Base-by-base conservation (phyloP, 1,284 basidiomycete species). In the Apiotrichum sp. region DNA sequence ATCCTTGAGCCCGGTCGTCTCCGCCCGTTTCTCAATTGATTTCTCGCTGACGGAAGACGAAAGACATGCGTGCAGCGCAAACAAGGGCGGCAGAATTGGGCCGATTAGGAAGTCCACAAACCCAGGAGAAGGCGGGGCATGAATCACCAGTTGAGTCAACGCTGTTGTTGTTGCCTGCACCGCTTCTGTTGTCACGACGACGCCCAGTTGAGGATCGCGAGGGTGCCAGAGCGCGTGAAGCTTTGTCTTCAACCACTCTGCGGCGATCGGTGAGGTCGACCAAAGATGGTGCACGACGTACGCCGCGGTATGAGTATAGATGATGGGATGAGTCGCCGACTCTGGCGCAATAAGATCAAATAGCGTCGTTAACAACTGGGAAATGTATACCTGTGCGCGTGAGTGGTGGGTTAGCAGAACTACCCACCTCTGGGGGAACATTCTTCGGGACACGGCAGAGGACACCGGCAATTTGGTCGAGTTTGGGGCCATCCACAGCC, bases 91-190 rank as follows among this genome's bases (percentile, higher is more conserved):
- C 0, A 87, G 65, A 46, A 92, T 82, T 0, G 88, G 86, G 2
- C 84, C 83, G 13, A 93, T 72, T 6, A 91, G 65, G 13, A 77
- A 73, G 0, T 84, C 80, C 46, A 88, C 80, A 40, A 89, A 79
- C 3, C 76, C 72, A 0, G 88, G 86, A 1, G 87, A 85, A 3
- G 89, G 88, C 59, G 92, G 89, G 5, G 85, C 83, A 62, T 89
- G 87, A 10, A 63, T 45, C 4, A 66, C 38, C 6, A 71, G 57
- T 14, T 53, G 54, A 0, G 54, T 48, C 9, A 83, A 77, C 7
- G n/a, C n/a, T n/a, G n/a, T n/a, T 2, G 60, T 53, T 1, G 47
- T 50, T 1, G 42, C 34, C 29, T 50, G 39, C 3, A 60, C 53
- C 13, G 14, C 44, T 6, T 48, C 36, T 7, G 59, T 8, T 4